Conservation (phyloP, 2,329 filamentous ascomycete species). For the Pseudocercospora cruenta region DNA sequence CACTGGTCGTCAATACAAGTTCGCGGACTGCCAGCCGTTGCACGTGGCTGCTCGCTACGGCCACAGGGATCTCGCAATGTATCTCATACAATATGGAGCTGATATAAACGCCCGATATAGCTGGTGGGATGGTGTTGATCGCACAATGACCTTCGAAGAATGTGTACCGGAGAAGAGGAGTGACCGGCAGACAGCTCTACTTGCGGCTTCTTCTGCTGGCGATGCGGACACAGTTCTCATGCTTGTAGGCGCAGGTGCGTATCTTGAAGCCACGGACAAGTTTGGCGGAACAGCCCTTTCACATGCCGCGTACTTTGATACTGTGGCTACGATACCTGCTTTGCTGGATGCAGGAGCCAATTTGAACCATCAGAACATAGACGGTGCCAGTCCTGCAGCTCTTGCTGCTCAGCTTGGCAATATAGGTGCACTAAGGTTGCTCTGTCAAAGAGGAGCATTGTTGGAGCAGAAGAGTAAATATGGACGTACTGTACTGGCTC, state of each 20-base stretch:
- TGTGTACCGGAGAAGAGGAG: neutral
- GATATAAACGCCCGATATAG: neutral
- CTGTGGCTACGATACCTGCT: neutral
- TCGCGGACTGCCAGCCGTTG: neutral
- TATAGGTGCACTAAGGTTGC: neutral
- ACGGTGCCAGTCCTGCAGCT: neutral
- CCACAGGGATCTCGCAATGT: neutral
- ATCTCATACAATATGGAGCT: neutral
- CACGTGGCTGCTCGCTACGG: slow-evolving; percentile 1
- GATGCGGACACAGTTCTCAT: neutral
- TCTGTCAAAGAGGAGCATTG: neutral
- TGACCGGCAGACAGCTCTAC: neutral
- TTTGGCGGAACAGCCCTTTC: neutral
- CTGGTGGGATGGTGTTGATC: neutral
- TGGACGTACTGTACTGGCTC: neutral
- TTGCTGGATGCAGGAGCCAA: neutral
- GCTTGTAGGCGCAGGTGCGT: neutral
- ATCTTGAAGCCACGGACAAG: neutral
- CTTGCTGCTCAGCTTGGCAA: neutral
- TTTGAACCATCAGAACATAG: neutral
- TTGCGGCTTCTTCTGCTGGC: neutral
- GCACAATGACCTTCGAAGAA: neutral
- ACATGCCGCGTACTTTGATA: neutral
- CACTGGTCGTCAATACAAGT: neutral
- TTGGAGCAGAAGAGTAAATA: neutral